Base-by-base conservation (phyloP, 2,329 filamentous ascomycete genomes). In the Claviceps cyperi region DNA sequence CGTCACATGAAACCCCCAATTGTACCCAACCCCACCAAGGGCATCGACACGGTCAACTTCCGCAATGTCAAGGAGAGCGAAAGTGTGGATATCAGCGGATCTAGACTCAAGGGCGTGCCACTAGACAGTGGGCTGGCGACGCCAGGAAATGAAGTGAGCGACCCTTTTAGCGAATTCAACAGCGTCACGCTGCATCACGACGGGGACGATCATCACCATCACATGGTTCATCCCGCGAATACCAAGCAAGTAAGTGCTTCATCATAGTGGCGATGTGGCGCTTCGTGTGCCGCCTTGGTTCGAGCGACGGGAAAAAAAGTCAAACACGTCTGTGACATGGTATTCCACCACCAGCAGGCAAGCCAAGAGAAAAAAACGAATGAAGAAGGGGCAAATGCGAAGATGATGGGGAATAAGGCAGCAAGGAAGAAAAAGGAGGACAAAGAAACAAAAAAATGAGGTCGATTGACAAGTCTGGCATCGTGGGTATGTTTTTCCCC, bases 91-190 rank as follows among this genome's bases (percentile, higher is more conserved):
- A 83, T 94, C 46, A 80, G 78, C 52, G 77, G 79, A 17, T 73
- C 78, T 2, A 74, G 69, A 56, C 66, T 78, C 46, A 88, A 87
- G 68, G 88, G 89, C 2, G 87, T 95, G 13, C 88, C 89, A 8
- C 71, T 95, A 53, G 89, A 95, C 62, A 91, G 84, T 43, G 87
- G 86, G 1, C 73, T 94, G 49, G 80, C 84, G 2, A 97, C 91
- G 2, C 91, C 91, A 1, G 86, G 85, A 43, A 85, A 76, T 38
- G 91, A 96, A 63, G 64, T 83, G 38, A 74, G 79, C 3, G 92
- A 98, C 74, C 92, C 92, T 1, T 98, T 98, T 63, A 87, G 96
- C 67, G 92, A 97, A 66, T 98, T 98, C 69, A 98, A 97, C 73
- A 94, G 88, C 63, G 90, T 98, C 41, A 98, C 92, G 47, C 73